Evolutionary conservation across 1,284 basidiomycete genomes (phyloP).

Genomic region (Pyrrhoderma noxium): DNA sequence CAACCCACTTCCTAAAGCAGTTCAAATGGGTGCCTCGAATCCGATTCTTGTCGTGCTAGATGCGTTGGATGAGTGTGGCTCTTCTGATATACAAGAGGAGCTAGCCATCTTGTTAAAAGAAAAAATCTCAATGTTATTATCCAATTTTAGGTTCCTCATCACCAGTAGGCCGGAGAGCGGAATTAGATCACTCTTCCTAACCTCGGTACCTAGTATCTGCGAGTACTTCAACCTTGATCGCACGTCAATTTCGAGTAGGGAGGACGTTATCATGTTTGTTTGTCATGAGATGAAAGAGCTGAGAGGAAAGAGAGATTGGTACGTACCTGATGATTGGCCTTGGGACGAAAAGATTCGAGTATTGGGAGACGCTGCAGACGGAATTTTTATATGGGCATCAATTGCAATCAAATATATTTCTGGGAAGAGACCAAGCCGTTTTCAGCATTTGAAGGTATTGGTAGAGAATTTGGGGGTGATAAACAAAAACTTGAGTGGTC

Average conservation of each 20-base stretch:
- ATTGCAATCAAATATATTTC: background rate
- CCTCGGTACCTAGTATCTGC: too few relatives aligned
- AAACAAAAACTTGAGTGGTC: background rate
- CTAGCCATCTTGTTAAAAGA: slow-evolving; percentile 5
- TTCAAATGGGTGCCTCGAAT: background rate
- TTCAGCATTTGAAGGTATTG: too few relatives aligned
- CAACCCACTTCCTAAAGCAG: background rate
- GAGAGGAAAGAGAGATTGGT: background rate
- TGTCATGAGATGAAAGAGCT: too few relatives aligned
- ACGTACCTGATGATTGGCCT: background rate
- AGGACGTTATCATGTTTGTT: too few relatives aligned
- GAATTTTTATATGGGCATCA: slow-evolving; percentile 1
- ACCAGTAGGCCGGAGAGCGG: slow-evolving; percentile 25
- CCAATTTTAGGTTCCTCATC: slow-evolving; percentile 27
- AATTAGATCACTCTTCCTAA: too few relatives aligned
- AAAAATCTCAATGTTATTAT: slow-evolving; percentile 21
- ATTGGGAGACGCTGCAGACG: background rate
- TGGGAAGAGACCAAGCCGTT: background rate
- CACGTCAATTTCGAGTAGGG: too few relatives aligned
- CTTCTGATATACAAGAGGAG: background rate
- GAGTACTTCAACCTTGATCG: too few relatives aligned
- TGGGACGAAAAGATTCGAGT: background rate
- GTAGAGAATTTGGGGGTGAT: too few relatives aligned
- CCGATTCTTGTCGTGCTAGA: slow-evolving; percentile 5
- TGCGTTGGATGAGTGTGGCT: slow-evolving; percentile 6